phyloP scores from a whole-genome alignment of 495 filamentous ascomycete species.

The Neurospora sp. region DNA sequence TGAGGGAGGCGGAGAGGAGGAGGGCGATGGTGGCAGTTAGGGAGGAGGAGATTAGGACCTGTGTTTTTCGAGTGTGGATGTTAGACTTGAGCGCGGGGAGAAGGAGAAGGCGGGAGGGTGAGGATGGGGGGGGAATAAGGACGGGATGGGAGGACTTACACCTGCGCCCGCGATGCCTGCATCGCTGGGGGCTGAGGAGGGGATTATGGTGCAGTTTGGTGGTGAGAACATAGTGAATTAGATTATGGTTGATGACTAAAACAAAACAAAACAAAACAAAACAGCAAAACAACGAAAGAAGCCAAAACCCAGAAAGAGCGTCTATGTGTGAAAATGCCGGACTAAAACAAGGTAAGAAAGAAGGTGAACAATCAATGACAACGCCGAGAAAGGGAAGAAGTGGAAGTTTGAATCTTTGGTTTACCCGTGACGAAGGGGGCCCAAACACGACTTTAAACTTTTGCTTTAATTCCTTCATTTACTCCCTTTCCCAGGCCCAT shows the following conservation, averaged over 20 bases:
- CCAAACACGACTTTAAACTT: not conserved
- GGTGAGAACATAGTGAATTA: slow-evolving; percentile 10
- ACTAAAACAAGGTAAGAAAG: not conserved
- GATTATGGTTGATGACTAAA: not conserved
- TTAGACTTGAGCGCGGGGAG: no score
- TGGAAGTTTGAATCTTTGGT: not conserved
- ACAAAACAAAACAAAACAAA: no score
- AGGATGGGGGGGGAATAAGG: no score
- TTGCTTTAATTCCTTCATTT: not conserved
- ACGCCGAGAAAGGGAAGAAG: not conserved
- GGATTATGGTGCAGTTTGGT: slow-evolving; percentile 37
- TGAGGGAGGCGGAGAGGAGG: slow-evolving; percentile 35
- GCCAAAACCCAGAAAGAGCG: not conserved
- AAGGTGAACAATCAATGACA: not conserved
- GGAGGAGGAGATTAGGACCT: slow-evolving; percentile 52
- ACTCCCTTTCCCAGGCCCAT: not conserved
- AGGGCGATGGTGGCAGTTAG: slow-evolving; percentile 40
- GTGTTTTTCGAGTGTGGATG: not conserved
- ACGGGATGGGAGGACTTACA: slow-evolving; percentile 26
- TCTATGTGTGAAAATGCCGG: not conserved
- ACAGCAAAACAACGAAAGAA: not conserved
- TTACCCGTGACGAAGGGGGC: not conserved
- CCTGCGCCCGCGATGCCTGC: slow-evolving; percentile 48
- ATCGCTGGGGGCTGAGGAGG: slow-evolving; percentile 35
- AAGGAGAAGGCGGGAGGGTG: not conserved